These are phyloP conservation scores for Asterophora lycoperdoides DNA, from an alignment of 768 basidiomycete species.

Conservation along the genomic window DNA sequence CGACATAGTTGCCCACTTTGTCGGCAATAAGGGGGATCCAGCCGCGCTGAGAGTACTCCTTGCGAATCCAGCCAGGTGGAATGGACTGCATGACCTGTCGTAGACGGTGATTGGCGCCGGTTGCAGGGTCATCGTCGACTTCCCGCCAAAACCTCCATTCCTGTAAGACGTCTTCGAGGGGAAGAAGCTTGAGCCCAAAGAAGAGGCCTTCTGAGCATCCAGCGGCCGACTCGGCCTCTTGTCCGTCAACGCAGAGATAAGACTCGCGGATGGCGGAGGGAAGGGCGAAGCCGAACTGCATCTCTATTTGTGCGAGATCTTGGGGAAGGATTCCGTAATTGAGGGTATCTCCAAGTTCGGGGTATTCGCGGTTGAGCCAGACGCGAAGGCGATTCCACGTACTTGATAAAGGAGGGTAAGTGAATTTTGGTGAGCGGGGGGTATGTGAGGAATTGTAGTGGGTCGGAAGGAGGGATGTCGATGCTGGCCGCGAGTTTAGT, in stretches of 20 bases:
- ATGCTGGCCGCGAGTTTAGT: constrained; percentile 42
- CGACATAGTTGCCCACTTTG: constrained; percentile 94
- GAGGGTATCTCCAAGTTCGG: constrained; percentile 92
- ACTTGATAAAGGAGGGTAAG: constrained; percentile 73
- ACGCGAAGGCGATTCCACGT: constrained; percentile 82
- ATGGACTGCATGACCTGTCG: constrained; percentile 81
- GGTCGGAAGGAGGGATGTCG: constrained; percentile 60
- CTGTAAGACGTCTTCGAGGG: constrained; percentile 87
- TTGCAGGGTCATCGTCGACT: constrained; percentile 83
- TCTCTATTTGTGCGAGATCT: constrained; percentile 77
- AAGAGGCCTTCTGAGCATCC: constrained; percentile 90
- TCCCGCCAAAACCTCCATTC: constrained; percentile 98
- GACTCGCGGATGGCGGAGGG: constrained; percentile 89
- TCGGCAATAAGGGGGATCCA: constrained; percentile 97
- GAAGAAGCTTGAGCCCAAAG: constrained; percentile 90
- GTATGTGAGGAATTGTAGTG: constrained; percentile 53
- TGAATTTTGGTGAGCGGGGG: constrained; percentile 35
- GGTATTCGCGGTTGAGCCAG: constrained; percentile 86
- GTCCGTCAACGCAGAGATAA: constrained; percentile 85
- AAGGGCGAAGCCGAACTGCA: constrained; percentile 78
- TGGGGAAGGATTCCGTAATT: constrained; percentile 84
- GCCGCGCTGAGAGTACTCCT: constrained; percentile 87
- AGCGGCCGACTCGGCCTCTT: constrained; percentile 86
- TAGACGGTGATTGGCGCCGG: constrained; percentile 74
- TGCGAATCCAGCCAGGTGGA: constrained; percentile 85